Percentiles rank a stretch among this genome's conserved stretches.
These are phyloP conservation scores for Fusarium pilosicola DNA, from an alignment of 2,329 filamentous ascomycete species.

Conservation along the genomic window DNA sequence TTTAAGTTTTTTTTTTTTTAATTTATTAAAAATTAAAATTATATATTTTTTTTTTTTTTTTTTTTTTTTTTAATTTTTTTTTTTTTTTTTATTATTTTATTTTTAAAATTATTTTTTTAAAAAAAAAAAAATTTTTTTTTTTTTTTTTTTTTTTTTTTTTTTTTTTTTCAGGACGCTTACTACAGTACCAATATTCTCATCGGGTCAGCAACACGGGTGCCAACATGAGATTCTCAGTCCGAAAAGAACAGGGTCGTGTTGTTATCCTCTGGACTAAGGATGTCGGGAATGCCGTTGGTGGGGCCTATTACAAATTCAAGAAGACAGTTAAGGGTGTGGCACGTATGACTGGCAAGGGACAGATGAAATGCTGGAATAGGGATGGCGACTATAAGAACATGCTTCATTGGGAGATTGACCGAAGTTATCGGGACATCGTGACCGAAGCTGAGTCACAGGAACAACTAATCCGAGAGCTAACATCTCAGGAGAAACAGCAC, in stretches of 20 bases:
- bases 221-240: not conserved
- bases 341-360: not conserved
- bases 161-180: not conserved
- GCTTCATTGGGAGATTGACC: not conserved
- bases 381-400: accelerated
- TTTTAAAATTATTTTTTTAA: too few species aligned
- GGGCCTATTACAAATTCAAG: not conserved
- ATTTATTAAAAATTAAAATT: too few species aligned
- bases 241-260: not conserved
- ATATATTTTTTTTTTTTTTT: too few species aligned
- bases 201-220: not conserved
- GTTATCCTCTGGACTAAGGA: not conserved
- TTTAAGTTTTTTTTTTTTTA: too few species aligned
- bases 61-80: too few species aligned
- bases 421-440: not conserved
- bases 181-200: not conserved
- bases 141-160: too few species aligned
- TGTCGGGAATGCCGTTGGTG: not conserved
- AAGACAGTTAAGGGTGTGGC: not conserved
- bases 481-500: not conserved
- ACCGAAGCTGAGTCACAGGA: not conserved
- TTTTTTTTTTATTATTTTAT: too few species aligned
- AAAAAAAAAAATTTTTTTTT: too few species aligned
- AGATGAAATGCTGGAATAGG: not conserved
- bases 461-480: not conserved